Percentiles rank a stretch among this genome's conserved stretches.
Evolutionary conservation across 441 rosid genomes (phyloP).

Genomic region (Arabidopsis lyrata): DNA sequence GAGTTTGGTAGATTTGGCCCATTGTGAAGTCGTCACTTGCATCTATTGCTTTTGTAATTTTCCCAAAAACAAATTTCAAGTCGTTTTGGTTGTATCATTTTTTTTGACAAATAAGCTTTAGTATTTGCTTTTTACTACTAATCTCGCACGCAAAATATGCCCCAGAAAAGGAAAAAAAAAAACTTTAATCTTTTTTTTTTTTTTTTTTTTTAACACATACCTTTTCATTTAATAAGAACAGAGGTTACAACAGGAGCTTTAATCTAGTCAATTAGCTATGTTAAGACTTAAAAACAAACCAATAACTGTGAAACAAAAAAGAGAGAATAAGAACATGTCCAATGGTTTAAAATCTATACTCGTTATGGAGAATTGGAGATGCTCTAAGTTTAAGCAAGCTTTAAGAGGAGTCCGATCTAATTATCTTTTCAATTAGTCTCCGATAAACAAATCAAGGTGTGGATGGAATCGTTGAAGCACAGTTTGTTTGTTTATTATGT

Average conservation of each 20-base stretch:
- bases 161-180: too few relatives aligned
- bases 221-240: too few relatives aligned
- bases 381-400: background rate
- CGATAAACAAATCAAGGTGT: background rate
- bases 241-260: too few relatives aligned
- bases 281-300: too few relatives aligned
- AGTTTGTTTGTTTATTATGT: background rate
- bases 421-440: background rate
- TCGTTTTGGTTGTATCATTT: background rate
- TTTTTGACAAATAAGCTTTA: background rate
- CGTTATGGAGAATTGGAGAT: too few relatives aligned
- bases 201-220: too few relatives aligned
- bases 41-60: background rate
- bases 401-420: background rate
- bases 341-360: too few relatives aligned
- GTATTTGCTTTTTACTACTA: background rate
- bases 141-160: background rate
- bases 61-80: background rate
- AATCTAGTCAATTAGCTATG: too few relatives aligned
- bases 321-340: too few relatives aligned
- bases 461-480: background rate
- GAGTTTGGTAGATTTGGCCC: slow-evolving; percentile 3
- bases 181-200: too few relatives aligned
- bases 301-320: too few relatives aligned
- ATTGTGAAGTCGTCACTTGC: background rate